Conservation (phyloP, 257 asterid genomes). For the Anisodus acutangulus region DNA sequence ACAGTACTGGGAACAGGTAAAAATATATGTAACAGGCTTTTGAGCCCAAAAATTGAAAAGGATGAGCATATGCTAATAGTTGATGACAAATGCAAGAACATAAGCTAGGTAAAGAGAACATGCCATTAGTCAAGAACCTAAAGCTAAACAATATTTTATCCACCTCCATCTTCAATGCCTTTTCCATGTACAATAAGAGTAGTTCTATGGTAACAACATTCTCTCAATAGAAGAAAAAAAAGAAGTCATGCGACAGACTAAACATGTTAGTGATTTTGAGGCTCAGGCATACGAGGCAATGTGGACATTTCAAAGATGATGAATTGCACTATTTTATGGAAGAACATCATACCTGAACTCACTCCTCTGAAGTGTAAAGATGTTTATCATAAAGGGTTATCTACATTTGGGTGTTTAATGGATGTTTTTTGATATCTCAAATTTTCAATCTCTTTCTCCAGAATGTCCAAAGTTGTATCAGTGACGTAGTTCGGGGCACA, state of each 20-base stretch:
- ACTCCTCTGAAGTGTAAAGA: conserved; percentile 8
- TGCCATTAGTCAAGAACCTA: not conserved
- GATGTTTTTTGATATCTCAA: conserved; percentile 69
- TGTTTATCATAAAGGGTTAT: conserved; percentile 38
- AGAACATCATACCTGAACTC: conserved; percentile 26
- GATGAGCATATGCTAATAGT: not conserved
- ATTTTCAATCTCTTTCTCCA: conserved; percentile 76
- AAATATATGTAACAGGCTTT: conserved; percentile 1
- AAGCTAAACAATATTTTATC: not conserved
- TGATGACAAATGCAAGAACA: conserved; percentile 16
- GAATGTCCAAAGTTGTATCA: conserved; percentile 76
- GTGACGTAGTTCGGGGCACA: conserved; percentile 94
- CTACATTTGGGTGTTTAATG: conserved; percentile 44
- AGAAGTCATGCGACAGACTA: not conserved
- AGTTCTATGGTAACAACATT: conserved; percentile 9
- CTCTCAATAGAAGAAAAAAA: not conserved
- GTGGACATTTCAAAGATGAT: too few relatives aligned
- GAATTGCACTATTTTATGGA: not conserved
- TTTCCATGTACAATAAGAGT: conserved; percentile 12
- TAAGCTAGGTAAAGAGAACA: not conserved
- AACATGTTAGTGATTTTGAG: not conserved
- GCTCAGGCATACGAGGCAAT: too few relatives aligned
- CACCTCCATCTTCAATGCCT: not conserved
- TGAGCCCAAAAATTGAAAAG: conserved; percentile 25
- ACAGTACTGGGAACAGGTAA: not conserved